These are phyloP conservation scores for Dianthus caryophyllus DNA, from an alignment of 148 eudicot species.

Conservation along the genomic window DNA sequence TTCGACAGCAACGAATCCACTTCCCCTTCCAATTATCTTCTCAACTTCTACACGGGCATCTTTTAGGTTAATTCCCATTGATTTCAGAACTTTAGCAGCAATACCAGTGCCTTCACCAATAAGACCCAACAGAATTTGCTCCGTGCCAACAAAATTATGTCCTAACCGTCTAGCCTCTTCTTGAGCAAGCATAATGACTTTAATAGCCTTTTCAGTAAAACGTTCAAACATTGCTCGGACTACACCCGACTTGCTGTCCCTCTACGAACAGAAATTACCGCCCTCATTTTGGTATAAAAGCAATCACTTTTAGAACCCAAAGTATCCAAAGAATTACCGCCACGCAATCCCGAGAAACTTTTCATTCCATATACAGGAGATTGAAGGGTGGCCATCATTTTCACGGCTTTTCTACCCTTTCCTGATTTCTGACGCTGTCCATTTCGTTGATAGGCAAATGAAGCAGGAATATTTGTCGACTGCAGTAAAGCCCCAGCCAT, in stretches of 20 bases:
- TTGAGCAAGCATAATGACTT: constrained; percentile 86
- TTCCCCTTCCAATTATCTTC: constrained; percentile 86
- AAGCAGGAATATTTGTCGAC: constrained; percentile 53
- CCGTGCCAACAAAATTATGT: constrained; percentile 78
- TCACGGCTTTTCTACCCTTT: constrained; percentile 37
- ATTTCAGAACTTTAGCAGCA: constrained; percentile 81
- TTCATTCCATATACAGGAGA: constrained; percentile 41
- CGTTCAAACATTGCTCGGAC: constrained; percentile 82
- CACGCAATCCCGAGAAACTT: constrained; percentile 61
- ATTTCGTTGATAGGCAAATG: constrained; percentile 44
- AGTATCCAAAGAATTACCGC: constrained; percentile 55
- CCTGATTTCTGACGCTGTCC: constrained; percentile 44
- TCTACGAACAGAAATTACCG: constrained; percentile 35
- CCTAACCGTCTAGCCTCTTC: constrained; percentile 85
- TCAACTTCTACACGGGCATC: constrained; percentile 88
- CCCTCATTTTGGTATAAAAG: constrained; percentile 55
- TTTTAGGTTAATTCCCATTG: constrained; percentile 75
- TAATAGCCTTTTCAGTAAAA: constrained; percentile 82
- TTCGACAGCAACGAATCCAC: constrained; percentile 76
- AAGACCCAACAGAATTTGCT: constrained; percentile 82
- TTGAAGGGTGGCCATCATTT: constrained; percentile 45
- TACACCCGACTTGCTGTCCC: constrained; percentile 35
- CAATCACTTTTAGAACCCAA: constrained; percentile 41
- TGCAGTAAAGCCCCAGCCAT: constrained; percentile 83
- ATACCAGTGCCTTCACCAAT: constrained; percentile 87